Conservation (phyloP, 164 flowering plant genomes). For the Vitis rupestris region DNA sequence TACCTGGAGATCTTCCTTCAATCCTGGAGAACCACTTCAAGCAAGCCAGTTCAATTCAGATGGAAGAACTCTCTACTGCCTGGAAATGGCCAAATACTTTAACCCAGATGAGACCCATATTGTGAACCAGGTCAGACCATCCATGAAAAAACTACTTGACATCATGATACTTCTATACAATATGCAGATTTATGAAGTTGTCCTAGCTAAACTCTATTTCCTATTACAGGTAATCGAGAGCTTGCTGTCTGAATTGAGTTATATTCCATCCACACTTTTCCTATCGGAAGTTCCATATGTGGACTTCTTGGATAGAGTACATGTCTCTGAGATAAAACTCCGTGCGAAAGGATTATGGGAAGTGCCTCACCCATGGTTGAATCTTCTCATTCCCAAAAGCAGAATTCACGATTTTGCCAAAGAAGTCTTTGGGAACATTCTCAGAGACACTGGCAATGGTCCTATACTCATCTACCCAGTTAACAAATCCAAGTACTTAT, state of each 20-base stretch:
- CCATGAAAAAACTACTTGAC: neutral
- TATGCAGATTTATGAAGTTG: too few relatives aligned
- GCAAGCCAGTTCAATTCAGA: conserved; percentile 73
- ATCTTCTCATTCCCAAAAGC: conserved; percentile 78
- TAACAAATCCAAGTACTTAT: conserved; percentile 66
- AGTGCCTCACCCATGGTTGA: conserved; percentile 95
- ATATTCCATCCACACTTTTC: conserved; percentile 68
- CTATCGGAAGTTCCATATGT: conserved; percentile 68
- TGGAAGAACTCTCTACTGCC: conserved; percentile 71
- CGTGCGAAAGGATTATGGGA: conserved; percentile 79
- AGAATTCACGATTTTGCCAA: conserved; percentile 57
- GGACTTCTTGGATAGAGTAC: conserved; percentile 87
- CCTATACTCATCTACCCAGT: conserved; percentile 91
- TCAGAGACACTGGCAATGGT: conserved; percentile 65
- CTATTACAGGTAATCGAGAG: conserved; percentile 49
- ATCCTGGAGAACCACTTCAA: conserved; percentile 65
- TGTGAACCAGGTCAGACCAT: conserved; percentile 51
- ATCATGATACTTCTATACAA: too few relatives aligned
- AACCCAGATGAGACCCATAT: conserved; percentile 39
- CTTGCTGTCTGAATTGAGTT: conserved; percentile 58
- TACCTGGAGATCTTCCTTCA: conserved; percentile 81
- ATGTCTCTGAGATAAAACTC: conserved; percentile 67
- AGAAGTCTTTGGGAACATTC: conserved; percentile 77
- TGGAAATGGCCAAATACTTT: conserved; percentile 79
- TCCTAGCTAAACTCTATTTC: neutral